Conservation (phyloP, 2,329 filamentous ascomycete species). For the Alternaria atra region DNA sequence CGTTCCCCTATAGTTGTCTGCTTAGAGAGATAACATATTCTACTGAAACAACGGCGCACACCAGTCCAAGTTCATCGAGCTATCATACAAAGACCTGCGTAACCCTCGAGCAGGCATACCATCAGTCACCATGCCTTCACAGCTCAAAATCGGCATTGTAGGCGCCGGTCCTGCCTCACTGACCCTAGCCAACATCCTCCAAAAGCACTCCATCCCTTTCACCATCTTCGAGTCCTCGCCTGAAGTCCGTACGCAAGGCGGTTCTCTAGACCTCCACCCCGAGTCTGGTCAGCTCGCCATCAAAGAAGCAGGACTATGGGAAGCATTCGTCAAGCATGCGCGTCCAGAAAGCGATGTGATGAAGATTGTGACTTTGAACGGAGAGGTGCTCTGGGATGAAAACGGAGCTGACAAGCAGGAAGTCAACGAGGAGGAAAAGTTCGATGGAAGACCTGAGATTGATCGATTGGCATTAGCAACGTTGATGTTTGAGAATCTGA, state of each 20-base stretch:
- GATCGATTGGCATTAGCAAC: conserved; percentile 54
- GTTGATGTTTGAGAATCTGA: conserved; percentile 56
- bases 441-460: conserved; percentile 57
- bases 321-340: conserved; percentile 60
- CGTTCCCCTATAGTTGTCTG: neutral
- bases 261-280: conserved; percentile 63
- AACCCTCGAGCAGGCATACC: neutral
- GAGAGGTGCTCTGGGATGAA: conserved; percentile 43
- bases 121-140: neutral
- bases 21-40: neutral
- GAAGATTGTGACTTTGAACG: conserved; percentile 55
- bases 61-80: neutral
- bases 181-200: conserved; percentile 63
- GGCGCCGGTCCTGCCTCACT: conserved; percentile 57
- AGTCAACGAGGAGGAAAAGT: conserved; percentile 40
- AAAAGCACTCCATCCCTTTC: conserved; percentile 56
- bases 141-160: conserved; percentile 47
- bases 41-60: neutral
- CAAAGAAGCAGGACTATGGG: conserved; percentile 60
- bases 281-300: conserved; percentile 62
- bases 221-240: conserved; percentile 58
- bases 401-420: conserved; percentile 50
- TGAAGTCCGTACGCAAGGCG: conserved; percentile 47
- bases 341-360: conserved; percentile 64
- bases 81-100: neutral